Evolutionary conservation across 495 filamentous ascomycete species (phyloP).

Genomic region (Platismatia glauca): DNA sequence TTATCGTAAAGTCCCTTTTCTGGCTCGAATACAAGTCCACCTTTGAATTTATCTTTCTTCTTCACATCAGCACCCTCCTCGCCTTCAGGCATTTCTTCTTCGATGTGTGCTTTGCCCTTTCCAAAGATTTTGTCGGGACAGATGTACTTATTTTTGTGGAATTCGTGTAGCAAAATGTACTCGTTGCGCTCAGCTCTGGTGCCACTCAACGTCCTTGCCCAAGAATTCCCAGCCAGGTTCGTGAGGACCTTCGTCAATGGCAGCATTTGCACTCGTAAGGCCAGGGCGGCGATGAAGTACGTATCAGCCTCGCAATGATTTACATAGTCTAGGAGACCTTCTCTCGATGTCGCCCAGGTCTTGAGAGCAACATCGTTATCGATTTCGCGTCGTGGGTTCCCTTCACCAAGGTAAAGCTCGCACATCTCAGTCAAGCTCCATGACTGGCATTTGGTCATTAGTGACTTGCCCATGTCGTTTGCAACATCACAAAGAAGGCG

Average conservation of each 20-base stretch:
- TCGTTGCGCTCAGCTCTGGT: conserved; percentile 96
- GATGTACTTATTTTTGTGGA: conserved; percentile 91
- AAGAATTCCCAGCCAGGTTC: conserved; percentile 95
- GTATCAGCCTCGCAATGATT: conserved; percentile 90
- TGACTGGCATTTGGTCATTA: conserved; percentile 93
- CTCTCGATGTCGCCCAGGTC: conserved; percentile 73
- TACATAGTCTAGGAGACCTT: conserved; percentile 86
- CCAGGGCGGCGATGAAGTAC: conserved; percentile 86
- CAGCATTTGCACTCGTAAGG: conserved; percentile 80
- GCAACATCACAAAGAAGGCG: conserved; percentile 87
- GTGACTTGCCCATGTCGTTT: conserved; percentile 94
- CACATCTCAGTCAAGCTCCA: conserved; percentile 99
- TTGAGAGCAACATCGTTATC: conserved; percentile 83
- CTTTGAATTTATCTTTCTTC: conserved; percentile 99
- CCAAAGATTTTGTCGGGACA: conserved; percentile 84
- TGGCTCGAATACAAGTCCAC: conserved; percentile 94
- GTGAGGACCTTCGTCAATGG: conserved; percentile 91
- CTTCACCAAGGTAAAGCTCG: conserved; percentile 68
- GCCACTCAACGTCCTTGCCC: conserved; percentile 90
- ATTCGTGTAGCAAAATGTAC: conserved; percentile 97
- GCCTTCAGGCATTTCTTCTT: conserved; percentile 63
- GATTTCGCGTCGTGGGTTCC: conserved; percentile 63
- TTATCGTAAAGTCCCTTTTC: conserved; percentile 96
- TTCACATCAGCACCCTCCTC: conserved; percentile 63
- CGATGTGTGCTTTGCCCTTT: conserved; percentile 56